phyloP scores from a whole-genome alignment of 176 grass and related monocot genomes.

The Pontederia crassipes region DNA sequence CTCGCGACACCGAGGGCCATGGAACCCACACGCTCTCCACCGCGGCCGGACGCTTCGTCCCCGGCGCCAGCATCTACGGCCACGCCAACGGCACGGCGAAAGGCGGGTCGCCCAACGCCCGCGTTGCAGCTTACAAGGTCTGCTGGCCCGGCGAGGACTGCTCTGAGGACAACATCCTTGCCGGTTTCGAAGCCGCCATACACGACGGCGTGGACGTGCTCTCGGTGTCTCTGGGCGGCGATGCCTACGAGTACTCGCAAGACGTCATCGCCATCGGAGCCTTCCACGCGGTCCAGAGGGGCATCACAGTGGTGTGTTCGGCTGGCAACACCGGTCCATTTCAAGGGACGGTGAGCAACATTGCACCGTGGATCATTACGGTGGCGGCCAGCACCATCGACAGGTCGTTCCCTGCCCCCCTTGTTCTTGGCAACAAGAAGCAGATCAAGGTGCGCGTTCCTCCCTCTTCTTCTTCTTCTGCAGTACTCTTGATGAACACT shows the following conservation, averaged over 20 bases:
- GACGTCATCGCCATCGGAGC: constrained; percentile 41
- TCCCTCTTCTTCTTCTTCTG: too few relatives aligned
- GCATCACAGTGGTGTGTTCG: constrained; percentile 48
- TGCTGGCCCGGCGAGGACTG: constrained; percentile 34
- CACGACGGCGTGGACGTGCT: constrained; percentile 57
- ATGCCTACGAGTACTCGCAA: not conserved
- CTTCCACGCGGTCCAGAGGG: constrained; percentile 40
- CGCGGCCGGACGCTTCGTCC: not conserved
- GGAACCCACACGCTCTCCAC: constrained; percentile 5
- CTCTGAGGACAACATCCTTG: constrained; percentile 46
- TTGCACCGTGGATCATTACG: constrained; percentile 64
- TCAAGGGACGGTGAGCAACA: constrained; percentile 30
- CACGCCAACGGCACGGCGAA: constrained; percentile 4
- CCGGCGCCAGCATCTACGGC: not conserved
- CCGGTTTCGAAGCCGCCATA: constrained; percentile 56
- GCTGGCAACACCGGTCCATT: constrained; percentile 48
- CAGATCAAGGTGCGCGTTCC: constrained; percentile 10
- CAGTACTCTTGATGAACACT: not conserved
- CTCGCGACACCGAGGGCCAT: too few relatives aligned
- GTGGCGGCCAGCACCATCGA: constrained; percentile 66
- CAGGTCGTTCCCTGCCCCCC: constrained; percentile 39
- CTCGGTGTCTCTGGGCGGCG: constrained; percentile 51
- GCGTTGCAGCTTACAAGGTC: constrained; percentile 9
- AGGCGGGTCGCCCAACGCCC: not conserved
- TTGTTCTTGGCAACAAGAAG: constrained; percentile 36